Evolutionary conservation across 139 green algal genomes (phyloP), one percentile per base, ranked within the genome.

Genomic region (Choricystis sp.): DNA sequence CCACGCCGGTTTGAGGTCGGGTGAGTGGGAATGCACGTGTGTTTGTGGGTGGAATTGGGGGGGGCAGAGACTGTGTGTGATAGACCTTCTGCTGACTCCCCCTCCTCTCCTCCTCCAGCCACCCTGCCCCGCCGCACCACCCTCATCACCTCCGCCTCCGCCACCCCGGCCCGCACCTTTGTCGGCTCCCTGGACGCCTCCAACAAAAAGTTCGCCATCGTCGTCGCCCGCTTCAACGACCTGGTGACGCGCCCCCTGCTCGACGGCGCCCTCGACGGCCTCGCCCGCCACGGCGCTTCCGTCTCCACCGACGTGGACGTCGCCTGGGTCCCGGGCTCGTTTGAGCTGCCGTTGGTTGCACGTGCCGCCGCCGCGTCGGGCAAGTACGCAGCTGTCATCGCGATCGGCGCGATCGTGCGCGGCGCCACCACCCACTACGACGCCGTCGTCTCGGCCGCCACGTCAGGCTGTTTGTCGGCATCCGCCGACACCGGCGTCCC

Each of bases 361-460:
- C 91, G 96, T 66, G 68, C 68, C 23, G 91, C 98, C 86, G 92
- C 90, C 4, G 83, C 83, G 65, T 88, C 70, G 1, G 82, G 84
- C 2, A 86, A 86, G 26, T 98, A 93, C 66, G 81, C 89, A 31
- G 92, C 79, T 2, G 77, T 98, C 24, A 63, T 98, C 3, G 83
- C 79, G 70, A 92, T 98, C 57, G 92, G 92, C 2, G 88, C 85
- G 9, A 82, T 98, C 68, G 87, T 97, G 29, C 79, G 88, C 5
- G 92, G 92, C 14, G 80, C 87, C n/a, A 98, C 92, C 4, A 85
- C 86, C 0, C 90, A 98, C 73, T 98, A 96, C 72, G 92, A 98
- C 29, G 90, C 91, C 0, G 92, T 98, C 19, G 88, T 87, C 2
- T 73, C 79, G 56, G 86, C 74, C 9, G 89, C 90, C 14, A 86